phyloP scores from a whole-genome alignment of 306 rosid species.

The Corylus avellana region DNA sequence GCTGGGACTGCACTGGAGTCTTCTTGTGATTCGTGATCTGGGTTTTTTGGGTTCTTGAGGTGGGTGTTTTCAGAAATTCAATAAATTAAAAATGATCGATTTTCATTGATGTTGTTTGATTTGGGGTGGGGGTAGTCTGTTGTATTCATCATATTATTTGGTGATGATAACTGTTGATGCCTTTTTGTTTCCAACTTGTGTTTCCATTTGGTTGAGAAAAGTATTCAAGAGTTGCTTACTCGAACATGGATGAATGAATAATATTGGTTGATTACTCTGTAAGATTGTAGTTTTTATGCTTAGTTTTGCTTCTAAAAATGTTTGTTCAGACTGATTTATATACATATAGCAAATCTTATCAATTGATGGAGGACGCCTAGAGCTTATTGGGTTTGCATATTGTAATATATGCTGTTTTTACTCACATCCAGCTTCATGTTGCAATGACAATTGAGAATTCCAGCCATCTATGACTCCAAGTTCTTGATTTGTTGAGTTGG shows the following conservation, averaged over 20 bases:
- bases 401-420: not conserved
- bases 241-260: not conserved
- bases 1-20: conserved; percentile 18
- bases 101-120: not conserved
- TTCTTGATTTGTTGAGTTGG: not conserved
- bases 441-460: not conserved
- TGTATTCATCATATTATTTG: not conserved
- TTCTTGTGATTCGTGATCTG: conserved; percentile 24
- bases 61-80: not conserved
- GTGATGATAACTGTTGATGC: not conserved
- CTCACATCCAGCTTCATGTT: not conserved
- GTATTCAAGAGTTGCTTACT: not conserved
- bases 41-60: not conserved
- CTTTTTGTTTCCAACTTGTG: not conserved
- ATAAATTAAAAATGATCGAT: not conserved
- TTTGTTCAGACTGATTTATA: not conserved
- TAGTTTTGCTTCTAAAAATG: not conserved
- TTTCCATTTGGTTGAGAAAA: not conserved
- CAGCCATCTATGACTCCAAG: not conserved
- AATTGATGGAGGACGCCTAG: not conserved
- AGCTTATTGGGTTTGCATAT: not conserved
- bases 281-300: not conserved
- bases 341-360: not conserved
- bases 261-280: not conserved
- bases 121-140: not conserved